These are phyloP conservation scores for Pythium utonaiense DNA, from an alignment of 352 stramenopile species.

Conservation along the genomic window DNA sequence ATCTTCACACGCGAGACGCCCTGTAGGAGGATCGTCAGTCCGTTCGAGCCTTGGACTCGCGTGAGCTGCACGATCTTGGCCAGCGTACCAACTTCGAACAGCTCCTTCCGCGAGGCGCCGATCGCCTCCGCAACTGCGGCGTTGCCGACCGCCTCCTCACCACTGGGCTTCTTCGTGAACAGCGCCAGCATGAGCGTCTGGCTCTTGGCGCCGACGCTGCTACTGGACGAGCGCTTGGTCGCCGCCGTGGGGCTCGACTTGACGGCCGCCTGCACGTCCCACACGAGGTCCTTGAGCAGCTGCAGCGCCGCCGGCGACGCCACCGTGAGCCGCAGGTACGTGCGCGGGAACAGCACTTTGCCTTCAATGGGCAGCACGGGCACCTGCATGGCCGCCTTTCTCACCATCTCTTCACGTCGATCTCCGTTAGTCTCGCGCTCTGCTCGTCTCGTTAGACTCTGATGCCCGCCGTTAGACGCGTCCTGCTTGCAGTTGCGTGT, in stretches of 20 bases:
- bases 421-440: not conserved
- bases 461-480: not conserved
- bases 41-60: slow-evolving; percentile 42
- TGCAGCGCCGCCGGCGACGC: slow-evolving; percentile 57
- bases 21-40: slow-evolving; percentile 70
- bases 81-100: slow-evolving; percentile 60
- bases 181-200: slow-evolving; percentile 56
- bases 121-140: slow-evolving; percentile 16
- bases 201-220: slow-evolving; percentile 19
- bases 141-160: not conserved
- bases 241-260: slow-evolving; percentile 35
- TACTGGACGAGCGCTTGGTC: slow-evolving; percentile 9
- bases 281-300: slow-evolving; percentile 76
- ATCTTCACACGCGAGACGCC: slow-evolving; percentile 53
- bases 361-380: slow-evolving; percentile 65
- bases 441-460: not conserved
- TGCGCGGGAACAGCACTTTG: slow-evolving; percentile 73
- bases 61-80: slow-evolving; percentile 77
- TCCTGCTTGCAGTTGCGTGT: not conserved
- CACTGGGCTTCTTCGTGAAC: slow-evolving; percentile 41
- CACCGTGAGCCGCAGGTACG: slow-evolving; percentile 70
- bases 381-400: slow-evolving; percentile 33
- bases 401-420: not conserved
- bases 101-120: slow-evolving; percentile 24
- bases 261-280: slow-evolving; percentile 47